Evolutionary conservation across 129 eudicot genomes (phyloP).

Genomic region (Helichrysum umbraculigerum): DNA sequence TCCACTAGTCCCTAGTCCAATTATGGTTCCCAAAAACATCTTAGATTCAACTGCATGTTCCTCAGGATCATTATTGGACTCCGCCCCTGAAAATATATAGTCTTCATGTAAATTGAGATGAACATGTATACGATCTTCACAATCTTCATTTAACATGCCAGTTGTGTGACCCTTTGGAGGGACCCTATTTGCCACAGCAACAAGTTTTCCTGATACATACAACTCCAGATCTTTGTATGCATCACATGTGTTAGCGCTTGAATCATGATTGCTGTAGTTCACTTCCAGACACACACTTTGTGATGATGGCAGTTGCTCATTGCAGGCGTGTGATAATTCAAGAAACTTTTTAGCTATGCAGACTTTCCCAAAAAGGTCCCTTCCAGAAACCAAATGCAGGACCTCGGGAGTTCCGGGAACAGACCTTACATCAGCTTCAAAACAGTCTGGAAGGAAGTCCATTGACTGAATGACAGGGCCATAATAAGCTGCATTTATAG

Average conservation of each 20-base stretch:
- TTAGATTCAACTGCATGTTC: conserved; percentile 40
- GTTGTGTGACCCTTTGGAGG: conserved; percentile 39
- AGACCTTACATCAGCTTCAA: conserved; percentile 97
- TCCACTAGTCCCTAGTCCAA: conserved; percentile 71
- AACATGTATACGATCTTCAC: conserved; percentile 64
- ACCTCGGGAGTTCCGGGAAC: conserved; percentile 63
- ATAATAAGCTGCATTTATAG: conserved; percentile 76
- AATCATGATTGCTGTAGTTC: conserved; percentile 27
- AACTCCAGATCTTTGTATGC: conserved; percentile 80
- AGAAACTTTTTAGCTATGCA: conserved; percentile 57
- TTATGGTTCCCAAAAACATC: conserved; percentile 67
- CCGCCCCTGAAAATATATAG: neutral
- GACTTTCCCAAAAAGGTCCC: conserved; percentile 84
- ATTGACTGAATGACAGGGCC: conserved; percentile 78
- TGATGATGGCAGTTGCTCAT: conserved; percentile 34
- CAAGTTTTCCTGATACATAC: conserved; percentile 71
- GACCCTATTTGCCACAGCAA: conserved; percentile 81
- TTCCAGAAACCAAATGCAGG: conserved; percentile 86
- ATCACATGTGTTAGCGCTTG: conserved; percentile 42
- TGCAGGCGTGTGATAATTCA: conserved; percentile 47
- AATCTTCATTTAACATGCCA: conserved; percentile 39
- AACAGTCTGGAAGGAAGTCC: conserved; percentile 83
- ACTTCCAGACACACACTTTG: conserved; percentile 28
- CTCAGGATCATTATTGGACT: conserved; percentile 24
- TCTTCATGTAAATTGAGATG: conserved; percentile 57